These are phyloP conservation scores for Leccinum sublutescens DNA, from an alignment of 768 basidiomycete genomes.

Conservation along the genomic window DNA sequence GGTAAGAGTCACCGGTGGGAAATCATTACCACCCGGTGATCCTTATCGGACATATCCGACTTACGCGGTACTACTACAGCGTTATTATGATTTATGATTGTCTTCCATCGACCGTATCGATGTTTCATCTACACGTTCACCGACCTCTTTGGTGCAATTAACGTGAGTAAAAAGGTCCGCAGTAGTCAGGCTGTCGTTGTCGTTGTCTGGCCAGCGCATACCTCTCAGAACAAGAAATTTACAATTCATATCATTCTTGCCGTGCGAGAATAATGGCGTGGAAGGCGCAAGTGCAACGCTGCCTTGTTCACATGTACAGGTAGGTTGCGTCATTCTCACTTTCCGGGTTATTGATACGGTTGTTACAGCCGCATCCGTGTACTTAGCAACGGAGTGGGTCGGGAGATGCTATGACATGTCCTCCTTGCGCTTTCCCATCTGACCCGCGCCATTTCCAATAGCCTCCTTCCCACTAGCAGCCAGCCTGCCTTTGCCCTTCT, in stretches of 20 bases:
- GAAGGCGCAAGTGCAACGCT: neutral
- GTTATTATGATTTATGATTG: neutral
- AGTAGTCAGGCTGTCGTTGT: neutral
- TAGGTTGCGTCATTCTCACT: neutral
- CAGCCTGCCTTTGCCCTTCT: conserved; percentile 43
- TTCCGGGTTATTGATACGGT: conserved; percentile 10
- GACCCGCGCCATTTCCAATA: conserved; percentile 13
- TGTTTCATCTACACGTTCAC: conserved; percentile 6
- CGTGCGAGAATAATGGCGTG: neutral
- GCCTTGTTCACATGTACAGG: neutral
- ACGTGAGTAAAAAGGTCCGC: neutral
- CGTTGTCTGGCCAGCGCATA: neutral
- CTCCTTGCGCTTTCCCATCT: conserved; percentile 28
- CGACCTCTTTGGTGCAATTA: neutral
- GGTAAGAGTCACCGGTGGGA: conserved; percentile 11
- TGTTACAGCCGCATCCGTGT: conserved; percentile 21
- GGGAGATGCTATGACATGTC: conserved; percentile 3
- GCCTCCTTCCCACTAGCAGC: conserved; percentile 34
- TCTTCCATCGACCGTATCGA: neutral
- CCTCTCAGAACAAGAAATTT: neutral
- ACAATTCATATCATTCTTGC: neutral
- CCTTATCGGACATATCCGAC: neutral
- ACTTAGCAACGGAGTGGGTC: conserved; percentile 15
- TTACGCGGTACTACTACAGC: neutral
- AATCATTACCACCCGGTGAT: neutral